These are phyloP conservation scores for Melanogaster broomeanus DNA, from an alignment of 768 basidiomycete genomes.

Conservation along the genomic window DNA sequence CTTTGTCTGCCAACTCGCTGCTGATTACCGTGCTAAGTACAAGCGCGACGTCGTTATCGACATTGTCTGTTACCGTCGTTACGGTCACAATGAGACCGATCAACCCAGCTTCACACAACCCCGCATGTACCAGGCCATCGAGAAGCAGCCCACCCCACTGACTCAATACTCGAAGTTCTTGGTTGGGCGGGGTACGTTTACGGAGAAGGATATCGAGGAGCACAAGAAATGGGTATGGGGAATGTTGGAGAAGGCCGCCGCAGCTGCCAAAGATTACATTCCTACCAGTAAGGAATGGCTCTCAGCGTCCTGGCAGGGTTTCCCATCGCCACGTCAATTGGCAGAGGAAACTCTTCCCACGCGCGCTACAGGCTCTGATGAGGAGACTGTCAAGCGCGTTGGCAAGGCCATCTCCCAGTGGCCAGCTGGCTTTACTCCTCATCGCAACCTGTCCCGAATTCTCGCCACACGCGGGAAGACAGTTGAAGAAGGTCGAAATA, in stretches of 20 bases:
- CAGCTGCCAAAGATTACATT: conserved; percentile 92
- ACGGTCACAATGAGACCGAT: conserved; percentile 99
- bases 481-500: conserved; percentile 86
- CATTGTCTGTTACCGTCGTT: conserved; percentile 97
- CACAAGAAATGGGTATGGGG: conserved; percentile 99
- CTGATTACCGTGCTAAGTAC: conserved; percentile 97
- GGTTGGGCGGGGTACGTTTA: conserved; percentile 89
- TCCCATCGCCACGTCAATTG: conserved; percentile 95
- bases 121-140: conserved; percentile 96
- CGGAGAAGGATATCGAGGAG: conserved; percentile 94
- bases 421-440: conserved; percentile 83
- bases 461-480: conserved; percentile 85
- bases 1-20: conserved; percentile 97
- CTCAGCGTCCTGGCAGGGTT: conserved; percentile 96
- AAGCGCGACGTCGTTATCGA: conserved; percentile 99
- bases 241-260: conserved; percentile 95
- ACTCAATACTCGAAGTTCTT: conserved; percentile 92
- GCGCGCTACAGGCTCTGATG: conserved; percentile 80
- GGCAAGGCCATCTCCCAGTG: conserved; percentile 87
- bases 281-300: conserved; percentile 97
- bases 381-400: conserved; percentile 74
- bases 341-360: conserved; percentile 92
- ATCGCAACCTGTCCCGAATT: conserved; percentile 94
- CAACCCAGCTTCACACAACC: conserved; percentile 99
- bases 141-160: conserved; percentile 89